These are phyloP conservation scores for Septoria petroselini DNA, from an alignment of 2,329 filamentous ascomycete species.

Conservation along the genomic window DNA sequence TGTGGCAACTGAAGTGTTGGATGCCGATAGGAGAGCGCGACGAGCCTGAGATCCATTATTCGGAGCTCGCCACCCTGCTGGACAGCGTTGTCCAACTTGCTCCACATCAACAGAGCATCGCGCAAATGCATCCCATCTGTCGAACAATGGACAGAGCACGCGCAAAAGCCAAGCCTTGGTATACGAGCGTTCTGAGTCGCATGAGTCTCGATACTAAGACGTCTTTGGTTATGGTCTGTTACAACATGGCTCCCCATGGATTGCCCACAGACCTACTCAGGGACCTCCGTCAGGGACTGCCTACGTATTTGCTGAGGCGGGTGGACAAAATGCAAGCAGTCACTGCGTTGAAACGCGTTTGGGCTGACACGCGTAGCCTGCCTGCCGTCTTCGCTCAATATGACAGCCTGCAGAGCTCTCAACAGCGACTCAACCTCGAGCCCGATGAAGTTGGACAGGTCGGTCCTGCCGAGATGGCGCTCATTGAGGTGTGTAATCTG, in stretches of 20 bases:
- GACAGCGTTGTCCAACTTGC: no score
- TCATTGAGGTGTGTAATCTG: conserved; percentile 17
- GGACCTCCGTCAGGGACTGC: background rate
- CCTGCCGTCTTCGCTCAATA: background rate
- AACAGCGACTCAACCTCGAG: no score
- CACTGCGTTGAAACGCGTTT: conserved; percentile 10
- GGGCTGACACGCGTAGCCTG: conserved; percentile 18
- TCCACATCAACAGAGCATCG: no score
- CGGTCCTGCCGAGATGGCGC: conserved; percentile 7
- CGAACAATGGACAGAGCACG: no score
- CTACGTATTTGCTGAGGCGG: background rate
- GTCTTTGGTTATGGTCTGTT: background rate
- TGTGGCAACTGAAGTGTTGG: background rate
- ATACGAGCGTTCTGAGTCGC: background rate
- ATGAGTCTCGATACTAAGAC: background rate
- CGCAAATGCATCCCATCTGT: no score
- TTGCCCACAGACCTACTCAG: background rate
- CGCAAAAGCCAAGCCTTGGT: background rate
- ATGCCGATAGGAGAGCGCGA: background rate
- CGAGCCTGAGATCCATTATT: background rate
- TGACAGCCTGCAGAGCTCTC: background rate
- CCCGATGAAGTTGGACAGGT: background rate
- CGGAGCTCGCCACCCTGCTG: no score
- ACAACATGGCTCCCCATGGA: background rate
- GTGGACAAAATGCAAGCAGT: background rate